These are phyloP conservation scores for Aspergillus olivimuriae DNA, from an alignment of 495 filamentous ascomycete genomes.

Conservation along the genomic window DNA sequence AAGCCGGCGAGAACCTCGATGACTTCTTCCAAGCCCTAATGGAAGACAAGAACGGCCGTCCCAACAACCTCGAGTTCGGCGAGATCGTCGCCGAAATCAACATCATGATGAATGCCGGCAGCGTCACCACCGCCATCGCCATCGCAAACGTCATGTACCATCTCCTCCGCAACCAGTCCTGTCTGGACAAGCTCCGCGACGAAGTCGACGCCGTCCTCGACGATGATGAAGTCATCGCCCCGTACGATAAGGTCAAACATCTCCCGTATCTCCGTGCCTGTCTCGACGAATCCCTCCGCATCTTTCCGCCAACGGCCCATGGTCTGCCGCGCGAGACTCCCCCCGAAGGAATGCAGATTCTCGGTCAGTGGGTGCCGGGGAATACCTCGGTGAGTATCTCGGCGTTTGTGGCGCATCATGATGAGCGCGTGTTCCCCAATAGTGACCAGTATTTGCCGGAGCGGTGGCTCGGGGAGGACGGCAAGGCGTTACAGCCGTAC, in stretches of 20 bases:
- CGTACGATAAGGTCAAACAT: conserved; percentile 39
- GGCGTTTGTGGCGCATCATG: conserved; percentile 24
- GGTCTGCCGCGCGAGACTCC: conserved; percentile 32
- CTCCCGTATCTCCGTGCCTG: conserved; percentile 39
- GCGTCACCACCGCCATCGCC: conserved; percentile 49
- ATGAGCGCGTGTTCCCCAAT: conserved; percentile 25
- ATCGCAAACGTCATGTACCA: conserved; percentile 48
- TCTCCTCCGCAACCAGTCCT: conserved; percentile 46
- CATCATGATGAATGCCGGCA: conserved; percentile 48
- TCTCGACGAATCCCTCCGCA: conserved; percentile 42
- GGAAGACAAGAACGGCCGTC: conserved; percentile 45
- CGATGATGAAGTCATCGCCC: conserved; percentile 30
- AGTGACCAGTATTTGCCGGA: conserved; percentile 30
- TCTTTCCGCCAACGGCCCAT: conserved; percentile 34
- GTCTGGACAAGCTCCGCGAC: conserved; percentile 44
- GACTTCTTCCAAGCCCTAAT: conserved; percentile 53
- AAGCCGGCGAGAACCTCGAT: conserved; percentile 46
- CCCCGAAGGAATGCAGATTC: conserved; percentile 30
- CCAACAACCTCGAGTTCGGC: conserved; percentile 29
- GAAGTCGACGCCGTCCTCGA: conserved; percentile 49
- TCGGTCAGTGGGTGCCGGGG: conserved; percentile 33
- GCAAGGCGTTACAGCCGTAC: conserved; percentile 35
- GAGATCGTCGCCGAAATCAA: conserved; percentile 29
- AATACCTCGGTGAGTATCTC: conserved; percentile 28
- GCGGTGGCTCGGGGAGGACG: conserved; percentile 31